These are phyloP conservation scores for Pouteria glomerata DNA, from an alignment of 148 eudicot species.

Conservation along the genomic window DNA sequence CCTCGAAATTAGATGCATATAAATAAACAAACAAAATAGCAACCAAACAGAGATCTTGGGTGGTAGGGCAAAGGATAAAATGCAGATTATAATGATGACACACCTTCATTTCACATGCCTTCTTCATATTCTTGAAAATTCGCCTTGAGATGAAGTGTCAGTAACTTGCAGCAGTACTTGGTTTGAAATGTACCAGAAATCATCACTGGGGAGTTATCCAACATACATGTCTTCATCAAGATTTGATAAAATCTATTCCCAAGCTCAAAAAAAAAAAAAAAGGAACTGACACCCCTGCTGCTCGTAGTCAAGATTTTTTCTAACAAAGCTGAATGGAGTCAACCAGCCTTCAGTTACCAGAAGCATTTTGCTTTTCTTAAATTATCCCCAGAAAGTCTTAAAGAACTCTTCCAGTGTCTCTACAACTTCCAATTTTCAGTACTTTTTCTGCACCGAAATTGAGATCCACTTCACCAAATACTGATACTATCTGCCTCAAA, in stretches of 20 bases:
- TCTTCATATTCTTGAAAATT: background rate
- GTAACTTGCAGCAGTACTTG: background rate
- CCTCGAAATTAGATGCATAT: too few relatives aligned
- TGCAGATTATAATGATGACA: background rate
- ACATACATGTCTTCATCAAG: background rate
- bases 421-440: background rate
- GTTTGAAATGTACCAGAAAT: background rate
- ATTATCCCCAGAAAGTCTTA: background rate
- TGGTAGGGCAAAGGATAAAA: background rate
- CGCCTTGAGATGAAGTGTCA: background rate
- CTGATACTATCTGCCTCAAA: background rate
- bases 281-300: background rate
- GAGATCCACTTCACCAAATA: background rate
- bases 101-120: background rate
- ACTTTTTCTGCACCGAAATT: background rate
- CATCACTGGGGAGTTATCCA: background rate
- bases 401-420: background rate
- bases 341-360: background rate
- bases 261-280: background rate
- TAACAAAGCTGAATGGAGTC: background rate
- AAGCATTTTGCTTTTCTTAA: background rate
- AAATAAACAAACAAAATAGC: background rate
- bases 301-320: background rate
- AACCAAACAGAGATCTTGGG: background rate
- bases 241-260: background rate